A percentile compares a stretch with the other conserved stretches of the same genome.
phyloP scores from a whole-genome alignment of 805 yeast genomes.

The Lipomyces japonicus region DNA sequence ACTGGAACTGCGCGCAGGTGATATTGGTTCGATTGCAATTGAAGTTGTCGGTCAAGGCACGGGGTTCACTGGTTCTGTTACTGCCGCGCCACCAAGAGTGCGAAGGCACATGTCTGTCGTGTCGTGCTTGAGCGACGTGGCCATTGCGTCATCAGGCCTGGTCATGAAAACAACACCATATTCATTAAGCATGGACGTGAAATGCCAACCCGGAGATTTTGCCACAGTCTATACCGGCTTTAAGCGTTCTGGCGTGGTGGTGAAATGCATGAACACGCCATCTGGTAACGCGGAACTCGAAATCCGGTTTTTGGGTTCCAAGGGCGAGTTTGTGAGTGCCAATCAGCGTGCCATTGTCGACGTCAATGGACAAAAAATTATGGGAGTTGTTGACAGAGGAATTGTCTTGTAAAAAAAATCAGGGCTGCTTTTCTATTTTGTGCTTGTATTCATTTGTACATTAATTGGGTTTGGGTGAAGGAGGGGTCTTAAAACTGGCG shows the following conservation, averaged over 20 bases:
- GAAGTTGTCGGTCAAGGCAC: constrained; percentile 15
- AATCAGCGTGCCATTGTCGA: constrained; percentile 18
- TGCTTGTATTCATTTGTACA: no score
- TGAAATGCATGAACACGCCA: no score
- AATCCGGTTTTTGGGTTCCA: constrained; percentile 12
- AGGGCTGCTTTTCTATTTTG: no score
- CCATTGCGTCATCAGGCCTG: constrained; percentile 1
- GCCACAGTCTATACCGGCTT: constrained; percentile 17
- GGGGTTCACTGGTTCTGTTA: neutral
- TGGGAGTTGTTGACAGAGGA: constrained; percentile 7
- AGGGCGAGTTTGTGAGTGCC: constrained; percentile 13
- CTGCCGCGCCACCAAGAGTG: constrained; percentile 1
- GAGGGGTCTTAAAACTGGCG: no score
- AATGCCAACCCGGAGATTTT: constrained; percentile 6
- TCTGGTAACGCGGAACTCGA: neutral
- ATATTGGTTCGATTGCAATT: constrained; percentile 23
- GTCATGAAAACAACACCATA: constrained; percentile 3
- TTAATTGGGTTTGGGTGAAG: no score
- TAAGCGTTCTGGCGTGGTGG: constrained; percentile 15
- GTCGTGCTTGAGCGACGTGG: constrained; percentile 1
- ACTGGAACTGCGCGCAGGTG: constrained; percentile 18
- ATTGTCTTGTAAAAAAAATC: no score
- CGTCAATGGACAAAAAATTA: constrained; percentile 6
- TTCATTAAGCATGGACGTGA: neutral
- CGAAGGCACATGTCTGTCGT: constrained; percentile 16